Percentiles rank a stretch among this genome's conserved stretches.
Conservation (phyloP, 1,139 yeast genomes). For the Kurtzmaniella quercitrusa region DNA sequence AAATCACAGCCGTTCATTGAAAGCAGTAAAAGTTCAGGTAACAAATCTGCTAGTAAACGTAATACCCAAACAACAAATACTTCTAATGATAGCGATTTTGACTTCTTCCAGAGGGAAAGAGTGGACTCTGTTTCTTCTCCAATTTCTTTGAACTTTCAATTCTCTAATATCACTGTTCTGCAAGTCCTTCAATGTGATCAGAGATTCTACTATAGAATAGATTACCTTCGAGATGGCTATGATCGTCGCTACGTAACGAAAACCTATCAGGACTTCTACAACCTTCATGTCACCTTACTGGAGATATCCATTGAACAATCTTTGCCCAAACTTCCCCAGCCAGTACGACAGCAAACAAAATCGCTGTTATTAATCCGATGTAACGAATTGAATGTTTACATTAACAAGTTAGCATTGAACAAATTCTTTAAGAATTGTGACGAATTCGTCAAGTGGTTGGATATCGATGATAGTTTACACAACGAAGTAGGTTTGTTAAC, state of each 20-base stretch:
- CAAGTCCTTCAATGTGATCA: constrained; percentile 11
- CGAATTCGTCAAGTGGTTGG: constrained; percentile 15
- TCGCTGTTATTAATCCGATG: constrained; percentile 23
- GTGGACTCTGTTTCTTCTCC: constrained; percentile 1
- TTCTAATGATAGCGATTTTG: constrained; percentile 5
- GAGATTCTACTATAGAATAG: constrained; percentile 32
- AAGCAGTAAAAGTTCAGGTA: neutral
- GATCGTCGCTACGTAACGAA: constrained; percentile 24
- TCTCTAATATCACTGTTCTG: constrained; percentile 3
- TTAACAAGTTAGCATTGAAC: constrained; percentile 21
- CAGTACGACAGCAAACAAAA: constrained; percentile 17
- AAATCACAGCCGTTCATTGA: neutral
- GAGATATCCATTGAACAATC: constrained; percentile 9
- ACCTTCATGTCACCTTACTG: constrained; percentile 24
- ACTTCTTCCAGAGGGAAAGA: constrained; percentile 6
- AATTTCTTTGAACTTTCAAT: neutral
- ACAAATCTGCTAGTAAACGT: neutral
- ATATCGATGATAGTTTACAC: constrained; percentile 6
- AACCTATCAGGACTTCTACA: constrained; percentile 33
- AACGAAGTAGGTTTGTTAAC: constrained; percentile 8
- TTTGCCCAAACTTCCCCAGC: constrained; percentile 38
- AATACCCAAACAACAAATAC: neutral
- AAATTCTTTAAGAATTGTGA: constrained; percentile 13
- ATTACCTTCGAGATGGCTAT: constrained; percentile 21
- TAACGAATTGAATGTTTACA: constrained; percentile 30